phyloP scores from a whole-genome alignment of 257 asterid genomes.

The Solanum piurae region DNA sequence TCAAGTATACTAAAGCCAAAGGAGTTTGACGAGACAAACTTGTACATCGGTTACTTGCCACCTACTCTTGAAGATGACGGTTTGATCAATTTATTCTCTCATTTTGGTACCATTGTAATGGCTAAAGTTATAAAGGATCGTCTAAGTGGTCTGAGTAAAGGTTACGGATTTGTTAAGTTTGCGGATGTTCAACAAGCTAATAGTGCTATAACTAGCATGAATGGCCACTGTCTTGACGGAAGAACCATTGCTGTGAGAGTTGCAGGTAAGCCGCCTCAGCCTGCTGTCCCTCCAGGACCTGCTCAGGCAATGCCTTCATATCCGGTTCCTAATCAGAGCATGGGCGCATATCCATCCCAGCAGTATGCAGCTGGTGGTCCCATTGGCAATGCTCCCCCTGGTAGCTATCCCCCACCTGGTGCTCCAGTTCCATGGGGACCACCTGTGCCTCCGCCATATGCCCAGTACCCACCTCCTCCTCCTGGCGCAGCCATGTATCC shows the following conservation, averaged over 20 bases:
- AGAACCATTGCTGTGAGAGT: conserved; percentile 94
- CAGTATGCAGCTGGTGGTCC: conserved; percentile 74
- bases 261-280: conserved; percentile 91
- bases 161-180: conserved; percentile 92
- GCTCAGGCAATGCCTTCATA: conserved; percentile 52
- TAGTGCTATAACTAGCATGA: conserved; percentile 84
- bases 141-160: conserved; percentile 63
- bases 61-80: conserved; percentile 89
- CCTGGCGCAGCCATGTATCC: conserved; percentile 71
- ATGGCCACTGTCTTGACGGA: conserved; percentile 83
- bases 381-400: conserved; percentile 43
- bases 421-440: conserved; percentile 74
- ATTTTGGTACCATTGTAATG: conserved; percentile 92
- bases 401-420: conserved; percentile 29
- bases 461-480: conserved; percentile 69
- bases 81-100: conserved; percentile 64
- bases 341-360: conserved; percentile 72
- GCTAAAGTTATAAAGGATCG: conserved; percentile 95
- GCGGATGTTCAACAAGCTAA: conserved; percentile 80
- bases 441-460: conserved; percentile 53
- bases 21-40: conserved; percentile 84
- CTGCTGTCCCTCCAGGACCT: conserved; percentile 79
- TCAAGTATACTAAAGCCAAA: conserved; percentile 50
- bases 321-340: conserved; percentile 47
- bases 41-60: conserved; percentile 84